Evolutionary conservation across 257 asterid species (phyloP), one percentile per base, ranked within the genome.

Genomic region (Nicotiana tabacum): DNA sequence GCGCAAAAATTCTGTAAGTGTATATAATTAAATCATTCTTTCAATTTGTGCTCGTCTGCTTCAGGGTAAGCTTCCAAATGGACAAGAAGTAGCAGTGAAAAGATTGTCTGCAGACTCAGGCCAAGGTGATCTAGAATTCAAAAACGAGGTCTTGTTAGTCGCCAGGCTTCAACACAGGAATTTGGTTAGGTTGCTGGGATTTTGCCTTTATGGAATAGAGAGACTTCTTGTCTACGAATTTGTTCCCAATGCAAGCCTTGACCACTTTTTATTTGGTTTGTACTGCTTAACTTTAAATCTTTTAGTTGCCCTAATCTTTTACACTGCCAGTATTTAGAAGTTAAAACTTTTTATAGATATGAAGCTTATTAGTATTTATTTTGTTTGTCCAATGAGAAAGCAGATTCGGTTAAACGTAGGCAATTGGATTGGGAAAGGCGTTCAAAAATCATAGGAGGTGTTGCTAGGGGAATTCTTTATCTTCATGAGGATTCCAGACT

Each of bases 401-500:
- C 64, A 53, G 62, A 66, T 83, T 4, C 48, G 9, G 43, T 64
- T 32, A 79, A 60, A 27, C 27, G 46, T 39, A 51, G 24, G 27
- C 62, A 27, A 9, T 57, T 83, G 77, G 58, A 83, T 48, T 83
- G 85, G 85, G 61, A 57, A 24, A 83, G 6, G 15, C 68, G 85
- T 7, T 82, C 27, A 58, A 79, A 57, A n/a, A 87, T 87, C 60
- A 84, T 84, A 18, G 68, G 16, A 56, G 84, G 87, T 3, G 16
- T 86, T 21, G 89, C 85, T 0, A 60, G 2, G 64, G 87, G 87
- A 0, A 77, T 83, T 18, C 77, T 86, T 4, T 86, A 86, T 76
- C 82, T 86, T 9, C 89, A 86, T 16, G 85, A 83, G 77, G 88
- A 82, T 53, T 85, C 88, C 48, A 83, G 79, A 0, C 80, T 85